Conservation (phyloP, 83 land plant genomes). For the Thuja plicata region DNA sequence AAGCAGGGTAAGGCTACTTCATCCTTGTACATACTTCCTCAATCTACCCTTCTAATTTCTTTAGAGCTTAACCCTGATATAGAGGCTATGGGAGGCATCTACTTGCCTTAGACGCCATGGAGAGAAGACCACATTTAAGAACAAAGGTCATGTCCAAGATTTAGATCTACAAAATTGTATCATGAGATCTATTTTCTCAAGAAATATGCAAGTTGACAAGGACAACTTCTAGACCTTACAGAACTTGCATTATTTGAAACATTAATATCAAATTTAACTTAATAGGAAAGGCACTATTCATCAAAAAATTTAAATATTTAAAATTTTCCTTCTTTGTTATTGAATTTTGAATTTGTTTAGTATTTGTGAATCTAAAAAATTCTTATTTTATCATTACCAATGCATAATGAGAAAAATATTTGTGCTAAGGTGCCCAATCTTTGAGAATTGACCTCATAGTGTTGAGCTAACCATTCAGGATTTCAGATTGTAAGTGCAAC, state of each 20-base stretch:
- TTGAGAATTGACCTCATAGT: conserved; percentile 37
- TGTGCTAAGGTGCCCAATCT: conserved; percentile 58
- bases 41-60: conserved; percentile 28
- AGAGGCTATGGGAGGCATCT: not conserved
- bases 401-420: conserved; percentile 59
- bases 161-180: not conserved
- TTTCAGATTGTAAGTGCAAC: not conserved
- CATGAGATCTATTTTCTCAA: too few species aligned
- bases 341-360: too few species aligned
- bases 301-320: too few species aligned
- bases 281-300: too few species aligned
- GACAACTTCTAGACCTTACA: too few species aligned
- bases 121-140: not conserved
- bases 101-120: too few species aligned
- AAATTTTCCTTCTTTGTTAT: too few species aligned
- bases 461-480: conserved; percentile 51
- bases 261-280: too few species aligned
- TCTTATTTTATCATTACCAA: conserved; percentile 13
- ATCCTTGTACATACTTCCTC: conserved; percentile 49
- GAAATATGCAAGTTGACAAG: too few species aligned
- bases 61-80: not conserved
- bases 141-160: not conserved
- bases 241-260: too few species aligned
- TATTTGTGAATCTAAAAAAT: too few species aligned
- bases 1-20: conserved; percentile 25